phyloP scores from a whole-genome alignment of 768 basidiomycete genomes.

The Termitomyces bulborhizus region DNA sequence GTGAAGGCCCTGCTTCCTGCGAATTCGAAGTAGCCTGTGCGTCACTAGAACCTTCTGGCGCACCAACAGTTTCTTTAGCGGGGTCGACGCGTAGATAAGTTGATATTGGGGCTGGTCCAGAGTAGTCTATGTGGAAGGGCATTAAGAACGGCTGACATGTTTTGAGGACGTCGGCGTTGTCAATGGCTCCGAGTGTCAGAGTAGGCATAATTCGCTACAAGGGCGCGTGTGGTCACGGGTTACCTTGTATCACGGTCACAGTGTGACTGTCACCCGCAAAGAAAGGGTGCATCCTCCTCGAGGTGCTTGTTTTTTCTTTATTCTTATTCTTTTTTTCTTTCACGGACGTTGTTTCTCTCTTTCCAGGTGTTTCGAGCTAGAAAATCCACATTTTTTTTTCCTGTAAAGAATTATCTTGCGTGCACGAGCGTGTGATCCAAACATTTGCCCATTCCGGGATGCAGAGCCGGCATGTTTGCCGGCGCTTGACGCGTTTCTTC shows the following conservation, averaged over 20 bases:
- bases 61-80: slow-evolving; percentile 24
- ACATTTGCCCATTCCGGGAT: slow-evolving; percentile 4
- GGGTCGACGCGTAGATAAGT: slow-evolving; percentile 64
- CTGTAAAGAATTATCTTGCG: background rate
- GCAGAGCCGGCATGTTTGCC: slow-evolving; percentile 7
- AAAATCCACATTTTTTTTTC: no score
- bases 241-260: background rate
- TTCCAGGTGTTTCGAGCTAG: background rate
- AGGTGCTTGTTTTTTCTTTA: background rate
- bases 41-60: slow-evolving; percentile 13
- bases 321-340: background rate
- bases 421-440: slow-evolving; percentile 5
- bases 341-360: background rate
- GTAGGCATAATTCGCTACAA: slow-evolving; percentile 1
- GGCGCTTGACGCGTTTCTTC: slow-evolving; percentile 12
- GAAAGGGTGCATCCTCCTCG: no score
- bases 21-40: slow-evolving; percentile 2
- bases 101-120: slow-evolving; percentile 66
- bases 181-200: slow-evolving; percentile 1
- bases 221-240: background rate
- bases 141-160: slow-evolving; percentile 62
- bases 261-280: background rate
- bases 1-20: background rate
- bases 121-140: slow-evolving; percentile 75
- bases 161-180: slow-evolving; percentile 3